A percentile compares a stretch with the other conserved stretches of the same genome.
Conservation (phyloP, 2,329 filamentous ascomycete species). For the Pyricularia pennisetigena region DNA sequence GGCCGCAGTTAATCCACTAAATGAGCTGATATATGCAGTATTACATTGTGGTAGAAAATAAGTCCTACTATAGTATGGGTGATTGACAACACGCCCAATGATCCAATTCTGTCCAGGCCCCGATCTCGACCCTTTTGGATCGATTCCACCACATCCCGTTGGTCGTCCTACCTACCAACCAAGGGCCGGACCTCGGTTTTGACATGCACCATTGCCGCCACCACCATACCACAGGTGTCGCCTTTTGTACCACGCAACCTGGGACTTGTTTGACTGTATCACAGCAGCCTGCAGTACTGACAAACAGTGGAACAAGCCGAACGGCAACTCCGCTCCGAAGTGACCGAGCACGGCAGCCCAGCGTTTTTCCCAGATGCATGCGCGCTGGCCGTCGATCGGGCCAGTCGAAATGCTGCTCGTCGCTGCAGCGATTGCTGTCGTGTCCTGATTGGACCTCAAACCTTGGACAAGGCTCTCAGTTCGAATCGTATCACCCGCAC, state of each 20-base stretch:
- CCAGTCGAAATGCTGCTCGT: neutral
- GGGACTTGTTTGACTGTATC: neutral
- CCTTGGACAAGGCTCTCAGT: neutral
- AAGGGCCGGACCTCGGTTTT: neutral
- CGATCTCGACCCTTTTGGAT: neutral
- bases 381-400: neutral
- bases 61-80: neutral
- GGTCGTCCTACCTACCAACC: neutral
- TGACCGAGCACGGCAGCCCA: neutral
- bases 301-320: neutral
- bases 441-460: neutral
- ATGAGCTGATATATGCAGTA: neutral
- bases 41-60: neutral
- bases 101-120: neutral
- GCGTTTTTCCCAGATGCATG: neutral
- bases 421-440: neutral
- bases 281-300: neutral
- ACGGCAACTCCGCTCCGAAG: neutral
- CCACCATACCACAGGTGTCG: neutral
- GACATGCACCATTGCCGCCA: too few species aligned
- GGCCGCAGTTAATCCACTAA: neutral
- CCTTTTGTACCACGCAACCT: neutral
- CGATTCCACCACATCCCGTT: neutral
- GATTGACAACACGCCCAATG: neutral
- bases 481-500: neutral